phyloP scores from a whole-genome alignment of 352 stramenopile genomes.

The Pythium plurisporium region DNA sequence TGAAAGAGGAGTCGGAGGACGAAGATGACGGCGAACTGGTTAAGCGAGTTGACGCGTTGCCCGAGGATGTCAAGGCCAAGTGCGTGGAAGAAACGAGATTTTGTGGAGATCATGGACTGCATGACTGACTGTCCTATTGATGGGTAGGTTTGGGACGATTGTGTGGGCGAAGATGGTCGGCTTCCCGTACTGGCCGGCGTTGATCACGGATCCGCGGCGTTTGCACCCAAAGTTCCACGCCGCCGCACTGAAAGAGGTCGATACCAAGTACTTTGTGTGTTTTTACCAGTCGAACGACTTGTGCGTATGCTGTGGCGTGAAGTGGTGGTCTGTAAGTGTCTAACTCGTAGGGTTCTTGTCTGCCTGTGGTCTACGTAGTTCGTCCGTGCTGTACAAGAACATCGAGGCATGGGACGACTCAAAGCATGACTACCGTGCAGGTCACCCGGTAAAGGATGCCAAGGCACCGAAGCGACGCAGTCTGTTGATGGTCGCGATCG shows the following conservation, averaged over 20 bases:
- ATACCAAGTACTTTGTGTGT: slow-evolving; percentile 69
- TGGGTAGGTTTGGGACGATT: slow-evolving; percentile 74
- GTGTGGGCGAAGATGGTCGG: slow-evolving; percentile 81
- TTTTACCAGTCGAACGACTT: slow-evolving; percentile 81
- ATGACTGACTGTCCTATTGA: too few species aligned
- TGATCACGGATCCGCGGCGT: slow-evolving; percentile 62
- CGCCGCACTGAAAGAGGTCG: slow-evolving; percentile 45
- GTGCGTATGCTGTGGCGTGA: slow-evolving; percentile 26
- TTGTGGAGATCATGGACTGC: too few species aligned
- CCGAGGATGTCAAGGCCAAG: slow-evolving; percentile 53
- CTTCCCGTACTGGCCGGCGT: slow-evolving; percentile 76
- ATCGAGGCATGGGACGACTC: slow-evolving; percentile 71
- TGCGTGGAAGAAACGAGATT: slow-evolving; percentile 25
- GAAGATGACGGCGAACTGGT: slow-evolving; percentile 29
- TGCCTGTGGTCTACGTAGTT: too few species aligned
- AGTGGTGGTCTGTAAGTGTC: neutral
- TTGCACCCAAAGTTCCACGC: slow-evolving; percentile 44
- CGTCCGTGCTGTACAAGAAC: slow-evolving; percentile 51
- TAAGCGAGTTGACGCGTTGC: slow-evolving; percentile 42
- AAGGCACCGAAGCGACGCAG: slow-evolving; percentile 69
- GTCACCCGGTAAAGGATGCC: slow-evolving; percentile 58
- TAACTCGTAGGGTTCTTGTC: too few species aligned
- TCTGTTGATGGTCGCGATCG: slow-evolving; percentile 63
- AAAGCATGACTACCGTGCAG: slow-evolving; percentile 60
- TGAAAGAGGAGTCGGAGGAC: slow-evolving; percentile 35